Conservation (phyloP, 805 yeast species). For the Lachancea thermotolerans region DNA sequence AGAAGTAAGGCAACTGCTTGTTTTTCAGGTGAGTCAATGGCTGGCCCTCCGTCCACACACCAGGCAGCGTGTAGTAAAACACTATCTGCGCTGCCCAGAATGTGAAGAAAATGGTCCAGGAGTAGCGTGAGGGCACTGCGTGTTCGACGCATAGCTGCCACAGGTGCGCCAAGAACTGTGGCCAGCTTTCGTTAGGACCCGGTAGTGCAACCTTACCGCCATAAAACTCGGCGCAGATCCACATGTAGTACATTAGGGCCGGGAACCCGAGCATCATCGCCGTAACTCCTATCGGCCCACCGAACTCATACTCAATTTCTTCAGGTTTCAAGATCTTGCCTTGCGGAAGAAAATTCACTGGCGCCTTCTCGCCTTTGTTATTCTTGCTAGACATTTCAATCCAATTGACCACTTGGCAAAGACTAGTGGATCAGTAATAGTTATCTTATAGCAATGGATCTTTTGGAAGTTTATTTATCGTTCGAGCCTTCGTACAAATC, state of each 20-base stretch:
- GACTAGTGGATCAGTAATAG: too few relatives aligned
- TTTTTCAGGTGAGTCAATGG: slow-evolving; percentile 77
- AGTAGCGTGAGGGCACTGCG: slow-evolving; percentile 52
- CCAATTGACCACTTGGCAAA: too few relatives aligned
- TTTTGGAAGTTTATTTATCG: too few relatives aligned
- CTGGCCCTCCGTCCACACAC: slow-evolving; percentile 91
- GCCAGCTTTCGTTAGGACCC: slow-evolving; percentile 47
- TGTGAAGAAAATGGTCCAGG: slow-evolving; percentile 65
- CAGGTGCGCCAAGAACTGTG: slow-evolving; percentile 41
- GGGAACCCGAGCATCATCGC: slow-evolving; percentile 95
- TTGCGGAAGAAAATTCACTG: slow-evolving; percentile 27
- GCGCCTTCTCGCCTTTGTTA: neutral
- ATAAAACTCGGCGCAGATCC: slow-evolving; percentile 82
- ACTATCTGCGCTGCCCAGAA: slow-evolving; percentile 64
- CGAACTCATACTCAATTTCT: slow-evolving; percentile 78
- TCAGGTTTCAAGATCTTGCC: slow-evolving; percentile 40
- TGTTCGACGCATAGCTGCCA: slow-evolving; percentile 40
- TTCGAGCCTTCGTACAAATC: too few relatives aligned
- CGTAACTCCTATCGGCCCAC: slow-evolving; percentile 83
- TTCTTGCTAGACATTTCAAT: neutral
- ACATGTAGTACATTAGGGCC: slow-evolving; percentile 90
- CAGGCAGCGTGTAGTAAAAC: slow-evolving; percentile 82
- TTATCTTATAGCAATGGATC: too few relatives aligned
- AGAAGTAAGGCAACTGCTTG: slow-evolving; percentile 81
- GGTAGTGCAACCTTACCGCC: slow-evolving; percentile 71